Evolutionary conservation across 169 alveolate species (phyloP).

Genomic region (Theileria parva): DNA sequence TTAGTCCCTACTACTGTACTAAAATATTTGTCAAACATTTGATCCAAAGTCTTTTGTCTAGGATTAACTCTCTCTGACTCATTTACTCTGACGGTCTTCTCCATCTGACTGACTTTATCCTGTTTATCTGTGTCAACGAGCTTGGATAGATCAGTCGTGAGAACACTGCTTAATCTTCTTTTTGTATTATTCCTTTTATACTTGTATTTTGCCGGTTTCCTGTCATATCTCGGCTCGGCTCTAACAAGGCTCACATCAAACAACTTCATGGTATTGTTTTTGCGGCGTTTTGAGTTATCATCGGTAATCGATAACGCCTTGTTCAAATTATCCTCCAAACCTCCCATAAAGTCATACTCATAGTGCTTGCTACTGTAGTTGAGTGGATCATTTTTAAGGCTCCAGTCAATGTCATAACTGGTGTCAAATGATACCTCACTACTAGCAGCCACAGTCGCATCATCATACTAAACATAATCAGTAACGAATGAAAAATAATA

Average conservation of each 20-base stretch:
- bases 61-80: background rate
- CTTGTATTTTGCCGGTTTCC: background rate
- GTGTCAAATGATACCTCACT: conserved; percentile 31
- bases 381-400: conserved; percentile 59
- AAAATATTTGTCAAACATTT: conserved; percentile 15
- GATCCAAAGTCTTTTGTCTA: background rate
- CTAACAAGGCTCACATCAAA: conserved; percentile 10
- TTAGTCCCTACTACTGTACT: background rate
- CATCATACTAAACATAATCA: background rate
- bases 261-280: conserved; percentile 7
- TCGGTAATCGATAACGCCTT: background rate
- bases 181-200: background rate
- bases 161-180: background rate
- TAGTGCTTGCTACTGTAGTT: conserved; percentile 3
- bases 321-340: background rate
- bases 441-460: conserved; percentile 57
- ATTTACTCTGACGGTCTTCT: background rate
- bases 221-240: conserved; percentile 5
- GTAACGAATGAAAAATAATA: background rate
- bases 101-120: background rate
- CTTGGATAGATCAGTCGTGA: conserved; percentile 5
- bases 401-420: conserved; percentile 63
- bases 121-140: background rate
- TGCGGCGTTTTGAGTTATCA: background rate
- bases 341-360: background rate